Conservation (phyloP, 192 early-diverging fungal species). For the Phycomyces blakesleeanus region DNA sequence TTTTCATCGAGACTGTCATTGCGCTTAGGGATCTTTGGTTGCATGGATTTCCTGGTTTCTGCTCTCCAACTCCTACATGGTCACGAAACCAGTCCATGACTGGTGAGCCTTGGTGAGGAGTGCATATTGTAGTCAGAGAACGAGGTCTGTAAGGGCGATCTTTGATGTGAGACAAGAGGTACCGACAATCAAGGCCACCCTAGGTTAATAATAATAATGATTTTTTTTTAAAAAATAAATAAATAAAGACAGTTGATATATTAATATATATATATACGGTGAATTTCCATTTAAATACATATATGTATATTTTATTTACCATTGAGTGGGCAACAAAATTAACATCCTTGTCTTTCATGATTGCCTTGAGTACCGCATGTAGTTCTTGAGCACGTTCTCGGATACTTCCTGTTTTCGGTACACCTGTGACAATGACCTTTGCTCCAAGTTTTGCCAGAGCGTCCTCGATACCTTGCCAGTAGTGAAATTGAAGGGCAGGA, state of each 20-base stretch:
- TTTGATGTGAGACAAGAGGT: conserved; percentile 81
- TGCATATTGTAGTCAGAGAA: conserved; percentile 88
- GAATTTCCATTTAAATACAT: neutral
- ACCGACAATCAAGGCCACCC: conserved; percentile 93
- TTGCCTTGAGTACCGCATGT: conserved; percentile 58
- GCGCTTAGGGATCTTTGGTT: neutral
- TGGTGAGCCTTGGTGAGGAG: conserved; percentile 87
- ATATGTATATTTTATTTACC: conserved; percentile 39
- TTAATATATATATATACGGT: neutral
- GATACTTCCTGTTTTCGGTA: conserved; percentile 71
- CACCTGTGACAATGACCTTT: conserved; percentile 76
- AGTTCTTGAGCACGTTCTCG: conserved; percentile 73
- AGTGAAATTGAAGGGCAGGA: conserved; percentile 80
- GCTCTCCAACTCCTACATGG: conserved; percentile 71
- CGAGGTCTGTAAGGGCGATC: conserved; percentile 64
- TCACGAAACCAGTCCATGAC: conserved; percentile 96
- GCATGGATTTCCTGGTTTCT: neutral
- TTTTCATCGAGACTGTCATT: neutral
- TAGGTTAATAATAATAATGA: no score
- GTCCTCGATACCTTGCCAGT: conserved; percentile 79
- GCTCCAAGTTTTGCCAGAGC: conserved; percentile 76
- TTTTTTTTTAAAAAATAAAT: neutral
- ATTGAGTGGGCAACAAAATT: conserved; percentile 94
- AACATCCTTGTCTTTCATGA: conserved; percentile 52
- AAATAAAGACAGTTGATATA: neutral